Evolutionary conservation across 1,139 yeast genomes (phyloP).

Genomic region (Lodderomyces jiufengensis): DNA sequence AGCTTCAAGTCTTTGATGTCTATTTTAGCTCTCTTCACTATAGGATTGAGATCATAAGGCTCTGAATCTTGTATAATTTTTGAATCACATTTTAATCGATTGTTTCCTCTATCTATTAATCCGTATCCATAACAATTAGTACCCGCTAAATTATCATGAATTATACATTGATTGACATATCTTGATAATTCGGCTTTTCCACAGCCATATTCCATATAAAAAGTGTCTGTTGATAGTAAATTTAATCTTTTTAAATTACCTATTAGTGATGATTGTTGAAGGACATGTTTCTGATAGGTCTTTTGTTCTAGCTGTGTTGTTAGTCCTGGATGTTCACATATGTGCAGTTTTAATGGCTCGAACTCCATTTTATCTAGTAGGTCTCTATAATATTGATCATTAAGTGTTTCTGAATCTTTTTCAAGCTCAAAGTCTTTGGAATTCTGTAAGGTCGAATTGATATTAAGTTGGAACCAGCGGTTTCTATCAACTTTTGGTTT

Average conservation of each 20-base stretch:
- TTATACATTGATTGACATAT: conserved; percentile 52
- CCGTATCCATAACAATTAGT: conserved; percentile 45
- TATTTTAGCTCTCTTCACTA: conserved; percentile 53
- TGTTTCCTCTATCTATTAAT: conserved; percentile 72
- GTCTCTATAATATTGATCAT: not conserved
- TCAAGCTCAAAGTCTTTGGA: conserved; percentile 9
- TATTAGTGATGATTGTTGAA: conserved; percentile 78
- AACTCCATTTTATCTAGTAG: conserved; percentile 14
- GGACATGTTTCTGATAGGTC: conserved; percentile 67
- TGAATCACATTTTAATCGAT: conserved; percentile 73
- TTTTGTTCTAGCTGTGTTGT: conserved; percentile 41
- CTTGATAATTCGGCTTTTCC: conserved; percentile 84
- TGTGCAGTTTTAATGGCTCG: conserved; percentile 11
- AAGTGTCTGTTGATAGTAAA: conserved; percentile 33
- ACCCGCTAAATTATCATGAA: conserved; percentile 17
- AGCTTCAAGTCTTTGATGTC: conserved; percentile 77
- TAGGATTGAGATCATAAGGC: conserved; percentile 21
- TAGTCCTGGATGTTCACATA: conserved; percentile 28
- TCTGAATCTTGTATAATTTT: conserved; percentile 56
- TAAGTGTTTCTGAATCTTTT: conserved; percentile 4
- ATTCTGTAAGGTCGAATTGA: conserved; percentile 23
- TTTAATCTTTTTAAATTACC: conserved; percentile 56
- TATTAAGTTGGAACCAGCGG: conserved; percentile 41
- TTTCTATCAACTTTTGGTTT: conserved; percentile 29
- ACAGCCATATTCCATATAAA: conserved; percentile 80